These are phyloP conservation scores for Mycena rosella DNA, from an alignment of 768 basidiomycete genomes.

Conservation along the genomic window DNA sequence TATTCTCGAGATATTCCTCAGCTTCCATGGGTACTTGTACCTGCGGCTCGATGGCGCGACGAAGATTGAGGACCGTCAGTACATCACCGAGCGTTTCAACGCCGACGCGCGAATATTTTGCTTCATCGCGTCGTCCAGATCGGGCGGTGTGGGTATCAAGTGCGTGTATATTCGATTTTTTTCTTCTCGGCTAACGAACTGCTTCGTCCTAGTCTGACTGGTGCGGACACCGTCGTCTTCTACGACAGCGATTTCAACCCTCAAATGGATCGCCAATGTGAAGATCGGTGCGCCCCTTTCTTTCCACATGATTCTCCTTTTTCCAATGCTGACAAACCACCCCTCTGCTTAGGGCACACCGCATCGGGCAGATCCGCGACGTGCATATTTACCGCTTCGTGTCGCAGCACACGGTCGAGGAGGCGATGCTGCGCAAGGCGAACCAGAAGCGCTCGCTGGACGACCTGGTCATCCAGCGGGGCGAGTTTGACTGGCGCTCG, in stretches of 20 bases:
- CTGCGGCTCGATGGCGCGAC: constrained; percentile 95
- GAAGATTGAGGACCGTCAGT: constrained; percentile 94
- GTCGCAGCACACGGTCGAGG: constrained; percentile 91
- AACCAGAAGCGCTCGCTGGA: constrained; percentile 96
- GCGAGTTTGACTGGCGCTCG: constrained; percentile 95
- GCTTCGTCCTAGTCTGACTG: constrained; percentile 69
- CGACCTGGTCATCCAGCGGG: constrained; percentile 91
- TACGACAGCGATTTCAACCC: constrained; percentile 98
- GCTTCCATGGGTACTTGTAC: constrained; percentile 93
- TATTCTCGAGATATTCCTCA: constrained; percentile 93
- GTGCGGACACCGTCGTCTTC: constrained; percentile 96
- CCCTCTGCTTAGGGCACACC: constrained; percentile 93
- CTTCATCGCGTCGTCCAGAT: constrained; percentile 88
- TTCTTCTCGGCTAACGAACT: constrained; percentile 24
- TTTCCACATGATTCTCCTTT: background rate
- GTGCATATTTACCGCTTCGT: constrained; percentile 98
- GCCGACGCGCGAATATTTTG: constrained; percentile 83
- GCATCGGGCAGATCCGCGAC: constrained; percentile 97
- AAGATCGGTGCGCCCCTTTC: constrained; percentile 74
- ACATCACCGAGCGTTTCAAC: constrained; percentile 90
- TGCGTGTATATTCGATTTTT: constrained; percentile 51
- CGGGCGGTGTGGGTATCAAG: constrained; percentile 96
- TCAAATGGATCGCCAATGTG: constrained; percentile 97
- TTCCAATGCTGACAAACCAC: constrained; percentile 8
- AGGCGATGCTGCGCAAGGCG: constrained; percentile 96